phyloP scores from a whole-genome alignment of 345 rosid genomes.

The Zanthoxylum bungeanum region DNA sequence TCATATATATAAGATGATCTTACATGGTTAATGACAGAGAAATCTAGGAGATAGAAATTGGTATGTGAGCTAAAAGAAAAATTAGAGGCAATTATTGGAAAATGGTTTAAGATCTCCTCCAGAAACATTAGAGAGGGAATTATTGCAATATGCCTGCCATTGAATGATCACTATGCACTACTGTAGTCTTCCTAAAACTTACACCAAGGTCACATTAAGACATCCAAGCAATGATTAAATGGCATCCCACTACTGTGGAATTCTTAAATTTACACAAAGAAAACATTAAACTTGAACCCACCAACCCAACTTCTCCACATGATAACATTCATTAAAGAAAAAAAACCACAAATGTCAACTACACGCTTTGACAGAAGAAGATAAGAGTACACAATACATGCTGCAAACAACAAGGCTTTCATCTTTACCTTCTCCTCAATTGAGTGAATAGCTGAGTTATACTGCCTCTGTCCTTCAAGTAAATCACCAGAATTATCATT shows the following conservation, averaged over 20 bases:
- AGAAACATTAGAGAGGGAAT: constrained; percentile 5
- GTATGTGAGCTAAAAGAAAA: neutral
- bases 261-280: neutral
- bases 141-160: neutral
- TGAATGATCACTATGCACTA: neutral
- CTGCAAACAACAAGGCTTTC: constrained; percentile 11
- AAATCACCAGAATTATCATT: constrained; percentile 79
- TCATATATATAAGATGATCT: neutral
- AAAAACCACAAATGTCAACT: constrained; percentile 2
- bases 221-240: neutral
- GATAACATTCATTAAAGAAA: neutral
- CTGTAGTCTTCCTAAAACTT: neutral
- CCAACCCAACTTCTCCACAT: neutral
- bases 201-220: neutral
- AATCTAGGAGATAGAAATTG: neutral
- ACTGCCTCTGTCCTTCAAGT: constrained; percentile 97
- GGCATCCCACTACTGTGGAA: neutral
- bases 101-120: neutral
- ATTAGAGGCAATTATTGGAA: neutral
- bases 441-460: constrained; percentile 91
- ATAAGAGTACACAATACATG: neutral
- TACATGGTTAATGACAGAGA: neutral
- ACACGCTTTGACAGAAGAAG: neutral
- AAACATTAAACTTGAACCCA: neutral
- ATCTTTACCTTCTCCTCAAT: constrained; percentile 83